phyloP scores from a whole-genome alignment of 108 stramenopile species.

The Nannochloropsis granulata region DNA sequence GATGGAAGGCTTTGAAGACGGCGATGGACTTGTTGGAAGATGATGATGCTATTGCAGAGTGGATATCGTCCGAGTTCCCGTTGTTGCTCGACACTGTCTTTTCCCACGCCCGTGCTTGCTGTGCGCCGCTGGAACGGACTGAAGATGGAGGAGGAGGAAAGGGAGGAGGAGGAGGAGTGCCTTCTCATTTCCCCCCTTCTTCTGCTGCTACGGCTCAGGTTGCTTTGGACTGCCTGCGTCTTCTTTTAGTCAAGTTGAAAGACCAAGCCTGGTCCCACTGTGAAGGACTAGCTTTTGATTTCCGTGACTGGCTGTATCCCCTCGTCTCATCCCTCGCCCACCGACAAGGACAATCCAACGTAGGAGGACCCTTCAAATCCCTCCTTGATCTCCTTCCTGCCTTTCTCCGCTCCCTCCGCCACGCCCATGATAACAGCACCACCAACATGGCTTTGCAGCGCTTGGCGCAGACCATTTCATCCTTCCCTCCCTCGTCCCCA shows the following conservation, averaged over 20 bases:
- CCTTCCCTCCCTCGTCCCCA: not conserved
- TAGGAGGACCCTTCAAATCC: not conserved
- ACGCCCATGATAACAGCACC: not conserved
- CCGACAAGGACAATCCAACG: not conserved
- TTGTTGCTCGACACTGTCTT: not conserved
- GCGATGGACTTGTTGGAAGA: not conserved
- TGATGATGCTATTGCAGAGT: not conserved
- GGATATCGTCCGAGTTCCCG: not conserved
- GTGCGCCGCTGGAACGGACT: not conserved
- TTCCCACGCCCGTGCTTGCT: not conserved
- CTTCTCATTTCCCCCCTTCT: not conserved
- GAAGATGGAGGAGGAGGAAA: not conserved
- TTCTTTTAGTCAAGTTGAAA: not conserved
- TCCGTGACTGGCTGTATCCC: not conserved
- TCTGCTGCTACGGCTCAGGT: not conserved
- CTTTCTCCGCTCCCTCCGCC: not conserved
- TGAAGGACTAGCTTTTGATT: not conserved
- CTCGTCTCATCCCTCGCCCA: not conserved
- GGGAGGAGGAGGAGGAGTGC: not conserved
- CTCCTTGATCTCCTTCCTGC: not conserved
- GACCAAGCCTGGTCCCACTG: not conserved
- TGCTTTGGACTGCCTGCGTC: not conserved
- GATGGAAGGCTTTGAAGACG: not conserved
- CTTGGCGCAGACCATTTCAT: not conserved
- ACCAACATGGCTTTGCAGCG: not conserved